Percentiles rank a stretch among this genome's conserved stretches.
Conservation (phyloP, 805 yeast species). For the Kodamaea hsintzibuensis region DNA sequence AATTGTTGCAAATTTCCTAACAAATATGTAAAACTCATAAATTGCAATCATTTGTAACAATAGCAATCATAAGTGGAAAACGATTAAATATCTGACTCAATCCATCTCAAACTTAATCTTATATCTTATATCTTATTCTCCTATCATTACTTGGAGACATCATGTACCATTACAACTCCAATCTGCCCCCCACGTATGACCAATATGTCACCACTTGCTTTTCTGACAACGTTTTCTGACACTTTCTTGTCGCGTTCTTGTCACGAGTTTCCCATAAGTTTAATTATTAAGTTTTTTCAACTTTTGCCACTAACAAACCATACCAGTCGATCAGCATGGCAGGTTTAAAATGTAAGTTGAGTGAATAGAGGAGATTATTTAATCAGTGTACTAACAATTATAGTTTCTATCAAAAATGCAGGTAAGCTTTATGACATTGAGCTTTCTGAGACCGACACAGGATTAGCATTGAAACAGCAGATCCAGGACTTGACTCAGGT, state of each 20-base stretch:
- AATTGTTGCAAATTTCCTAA: neutral
- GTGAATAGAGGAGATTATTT: neutral
- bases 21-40: neutral
- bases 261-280: neutral
- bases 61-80: neutral
- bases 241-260: neutral
- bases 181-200: neutral
- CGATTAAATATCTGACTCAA: too few species aligned
- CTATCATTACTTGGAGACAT: too few species aligned
- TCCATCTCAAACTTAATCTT: too few species aligned
- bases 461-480: conserved; percentile 63
- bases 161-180: too few species aligned
- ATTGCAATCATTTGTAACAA: neutral
- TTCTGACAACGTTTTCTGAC: neutral
- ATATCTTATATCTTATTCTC: too few species aligned
- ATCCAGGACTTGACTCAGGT: conserved; percentile 75
- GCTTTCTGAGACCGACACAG: conserved; percentile 55
- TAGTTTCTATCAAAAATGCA: conserved; percentile 39
- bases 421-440: conserved; percentile 43
- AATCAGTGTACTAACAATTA: conserved; percentile 6
- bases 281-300: neutral
- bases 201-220: neutral
- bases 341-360: conserved; percentile 9
- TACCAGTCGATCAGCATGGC: neutral
- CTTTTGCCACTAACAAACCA: conserved; percentile 5